A percentile compares a stretch with the other conserved stretches of the same genome.
Evolutionary conservation across 352 stramenopile genomes (phyloP).

Genomic region (Globisporangium okanoganense): DNA sequence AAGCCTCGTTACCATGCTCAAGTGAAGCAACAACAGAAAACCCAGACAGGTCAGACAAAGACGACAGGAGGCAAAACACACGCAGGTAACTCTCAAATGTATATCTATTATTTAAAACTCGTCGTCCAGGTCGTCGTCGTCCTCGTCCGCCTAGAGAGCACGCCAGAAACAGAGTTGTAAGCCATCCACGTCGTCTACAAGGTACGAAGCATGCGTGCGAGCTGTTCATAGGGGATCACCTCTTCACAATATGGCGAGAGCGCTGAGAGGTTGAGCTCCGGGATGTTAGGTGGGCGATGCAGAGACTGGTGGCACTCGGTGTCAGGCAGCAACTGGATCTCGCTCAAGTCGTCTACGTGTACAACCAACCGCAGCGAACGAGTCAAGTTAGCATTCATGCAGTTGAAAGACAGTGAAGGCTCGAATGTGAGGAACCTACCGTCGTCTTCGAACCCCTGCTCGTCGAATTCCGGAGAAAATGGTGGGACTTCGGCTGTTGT

Average conservation of each 20-base stretch:
- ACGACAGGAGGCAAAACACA: neutral
- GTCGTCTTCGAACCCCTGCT: slow-evolving; percentile 15
- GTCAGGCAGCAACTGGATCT: slow-evolving; percentile 24
- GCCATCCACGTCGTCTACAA: slow-evolving; percentile 1
- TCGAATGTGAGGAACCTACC: neutral
- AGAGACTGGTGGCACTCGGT: slow-evolving; percentile 7
- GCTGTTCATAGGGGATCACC: slow-evolving; percentile 16
- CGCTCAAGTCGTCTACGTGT: slow-evolving; percentile 24
- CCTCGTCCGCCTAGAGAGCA: slow-evolving; percentile 28
- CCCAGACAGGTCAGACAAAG: neutral
- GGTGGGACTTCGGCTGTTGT: neutral
- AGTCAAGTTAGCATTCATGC: neutral
- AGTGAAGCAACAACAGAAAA: neutral
- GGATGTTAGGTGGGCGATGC: slow-evolving; percentile 27
- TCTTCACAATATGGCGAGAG: slow-evolving; percentile 58
- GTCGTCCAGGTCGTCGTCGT: slow-evolving; percentile 28
- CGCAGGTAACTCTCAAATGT: slow-evolving; percentile 8
- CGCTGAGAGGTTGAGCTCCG: slow-evolving; percentile 41
- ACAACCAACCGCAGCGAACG: neutral
- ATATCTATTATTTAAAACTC: slow-evolving; percentile 13
- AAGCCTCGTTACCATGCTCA: neutral
- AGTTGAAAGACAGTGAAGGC: neutral
- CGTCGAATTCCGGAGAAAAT: slow-evolving; percentile 3
- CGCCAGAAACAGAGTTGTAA: neutral
- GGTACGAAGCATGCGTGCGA: neutral